phyloP scores from a whole-genome alignment of 2,329 filamentous ascomycete genomes.

The Pseudogymnoascus sp. region DNA sequence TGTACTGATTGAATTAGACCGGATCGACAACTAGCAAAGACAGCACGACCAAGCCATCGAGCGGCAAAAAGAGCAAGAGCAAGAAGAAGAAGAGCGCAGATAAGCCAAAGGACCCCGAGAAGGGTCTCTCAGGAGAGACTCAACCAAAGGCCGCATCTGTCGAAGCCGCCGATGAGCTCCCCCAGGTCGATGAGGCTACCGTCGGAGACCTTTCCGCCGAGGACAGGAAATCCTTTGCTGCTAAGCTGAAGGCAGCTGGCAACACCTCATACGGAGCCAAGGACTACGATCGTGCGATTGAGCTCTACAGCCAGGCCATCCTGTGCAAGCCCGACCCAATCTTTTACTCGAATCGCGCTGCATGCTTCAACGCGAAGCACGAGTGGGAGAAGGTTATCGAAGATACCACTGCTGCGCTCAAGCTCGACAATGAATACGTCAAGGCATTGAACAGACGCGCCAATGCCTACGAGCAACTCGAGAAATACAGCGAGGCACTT shows the following conservation, averaged over 20 bases:
- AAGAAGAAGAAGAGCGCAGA: constrained; percentile 59
- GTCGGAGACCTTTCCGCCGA: constrained; percentile 45
- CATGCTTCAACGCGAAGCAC: constrained; percentile 88
- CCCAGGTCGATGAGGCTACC: constrained; percentile 53
- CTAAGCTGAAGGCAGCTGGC: constrained; percentile 86
- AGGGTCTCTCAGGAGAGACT: constrained; percentile 39
- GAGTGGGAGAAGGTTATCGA: constrained; percentile 96
- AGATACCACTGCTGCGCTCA: constrained; percentile 90
- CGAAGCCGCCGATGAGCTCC: constrained; percentile 58
- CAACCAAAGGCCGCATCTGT: constrained; percentile 37
- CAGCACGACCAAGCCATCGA: background rate
- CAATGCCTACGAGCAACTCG: constrained; percentile 90
- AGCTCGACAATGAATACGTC: constrained; percentile 89
- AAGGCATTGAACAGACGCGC: constrained; percentile 96
- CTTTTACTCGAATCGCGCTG: constrained; percentile 97
- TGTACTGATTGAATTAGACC: constrained; percentile 11
- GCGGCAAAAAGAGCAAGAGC: constrained; percentile 78
- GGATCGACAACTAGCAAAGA: background rate
- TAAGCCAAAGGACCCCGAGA: constrained; percentile 59
- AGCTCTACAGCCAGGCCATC: constrained; percentile 91
- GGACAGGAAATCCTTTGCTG: constrained; percentile 78
- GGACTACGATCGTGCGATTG: constrained; percentile 88
- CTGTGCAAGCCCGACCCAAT: constrained; percentile 95
- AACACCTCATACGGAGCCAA: constrained; percentile 96
- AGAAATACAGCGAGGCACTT: constrained; percentile 85